A percentile compares a stretch with the other conserved stretches of the same genome.
Conservation (phyloP, 1,284 basidiomycete species). For the Puccinia coronata region DNA sequence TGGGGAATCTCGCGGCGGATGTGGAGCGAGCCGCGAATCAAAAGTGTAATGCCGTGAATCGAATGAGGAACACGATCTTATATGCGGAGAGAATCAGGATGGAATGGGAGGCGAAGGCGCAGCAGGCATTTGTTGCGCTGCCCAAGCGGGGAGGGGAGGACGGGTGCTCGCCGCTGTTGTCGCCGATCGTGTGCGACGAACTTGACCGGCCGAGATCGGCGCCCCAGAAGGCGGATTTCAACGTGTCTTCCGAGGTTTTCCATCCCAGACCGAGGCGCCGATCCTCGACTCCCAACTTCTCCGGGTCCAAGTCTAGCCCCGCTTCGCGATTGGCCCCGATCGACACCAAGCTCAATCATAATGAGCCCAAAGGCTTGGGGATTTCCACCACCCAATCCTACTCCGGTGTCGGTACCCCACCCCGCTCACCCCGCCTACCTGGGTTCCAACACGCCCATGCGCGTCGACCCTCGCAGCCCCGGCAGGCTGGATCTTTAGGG, state of each 20-base stretch:
- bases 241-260: not conserved
- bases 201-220: conserved; percentile 23
- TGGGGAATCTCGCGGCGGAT: conserved; percentile 78
- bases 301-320: not conserved
- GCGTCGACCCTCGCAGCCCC: conserved; percentile 25
- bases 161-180: conserved; percentile 59
- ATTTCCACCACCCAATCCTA: conserved; percentile 4
- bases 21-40: conserved; percentile 82
- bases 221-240: conserved; percentile 6
- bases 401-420: conserved; percentile 39
- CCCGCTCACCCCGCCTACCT: conserved; percentile 32
- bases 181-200: conserved; percentile 28
- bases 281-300: conserved; percentile 1
- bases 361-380: conserved; percentile 23
- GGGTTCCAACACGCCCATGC: conserved; percentile 16
- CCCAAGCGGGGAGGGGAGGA: conserved; percentile 65
- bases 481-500: conserved; percentile 55
- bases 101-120: conserved; percentile 93
- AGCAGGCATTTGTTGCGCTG: conserved; percentile 65
- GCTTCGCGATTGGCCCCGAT: conserved; percentile 15
- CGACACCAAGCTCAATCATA: conserved; percentile 8
- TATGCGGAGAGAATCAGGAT: conserved; percentile 96
- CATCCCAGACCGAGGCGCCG: not conserved
- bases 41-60: conserved; percentile 91
- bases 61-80: conserved; percentile 95